A percentile compares a stretch with the other conserved stretches of the same genome.
phyloP scores from a whole-genome alignment of 768 basidiomycete species.

The Kwoniella mangroviensis region DNA sequence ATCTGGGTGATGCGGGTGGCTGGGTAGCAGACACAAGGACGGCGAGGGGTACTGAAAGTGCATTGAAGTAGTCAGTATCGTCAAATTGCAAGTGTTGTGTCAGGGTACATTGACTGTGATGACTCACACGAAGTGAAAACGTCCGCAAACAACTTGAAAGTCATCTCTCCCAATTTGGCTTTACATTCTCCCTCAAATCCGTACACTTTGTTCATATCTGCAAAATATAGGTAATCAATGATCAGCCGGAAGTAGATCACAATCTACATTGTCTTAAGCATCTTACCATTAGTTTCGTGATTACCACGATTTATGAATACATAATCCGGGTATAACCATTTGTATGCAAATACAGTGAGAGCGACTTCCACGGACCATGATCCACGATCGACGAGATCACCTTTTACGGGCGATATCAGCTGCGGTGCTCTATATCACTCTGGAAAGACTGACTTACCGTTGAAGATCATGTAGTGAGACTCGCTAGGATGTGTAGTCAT shows the following conservation, averaged over 20 bases:
- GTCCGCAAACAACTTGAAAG: slow-evolving; percentile 94
- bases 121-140: slow-evolving; percentile 84
- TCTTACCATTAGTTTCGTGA: slow-evolving; percentile 63
- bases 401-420: background rate
- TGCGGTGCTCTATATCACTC: background rate
- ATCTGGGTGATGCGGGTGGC: slow-evolving; percentile 60
- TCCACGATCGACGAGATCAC: slow-evolving; percentile 85
- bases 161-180: slow-evolving; percentile 93
- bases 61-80: background rate
- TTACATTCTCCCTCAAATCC: slow-evolving; percentile 77
- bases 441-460: slow-evolving; percentile 34
- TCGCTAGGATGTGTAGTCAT: slow-evolving; percentile 83
- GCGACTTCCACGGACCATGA: slow-evolving; percentile 65
- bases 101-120: too few species aligned
- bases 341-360: slow-evolving; percentile 89
- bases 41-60: slow-evolving; percentile 76
- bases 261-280: background rate
- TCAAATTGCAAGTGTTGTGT: too few species aligned
- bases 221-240: background rate
- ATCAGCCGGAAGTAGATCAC: background rate
- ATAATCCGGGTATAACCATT: slow-evolving; percentile 89
- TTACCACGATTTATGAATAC: slow-evolving; percentile 97
- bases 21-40: slow-evolving; percentile 78
- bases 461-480: slow-evolving; percentile 67
- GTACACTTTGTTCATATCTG: slow-evolving; percentile 81